phyloP scores from a whole-genome alignment of 208 protist genomes.

The Trypanosoma caninum region DNA sequence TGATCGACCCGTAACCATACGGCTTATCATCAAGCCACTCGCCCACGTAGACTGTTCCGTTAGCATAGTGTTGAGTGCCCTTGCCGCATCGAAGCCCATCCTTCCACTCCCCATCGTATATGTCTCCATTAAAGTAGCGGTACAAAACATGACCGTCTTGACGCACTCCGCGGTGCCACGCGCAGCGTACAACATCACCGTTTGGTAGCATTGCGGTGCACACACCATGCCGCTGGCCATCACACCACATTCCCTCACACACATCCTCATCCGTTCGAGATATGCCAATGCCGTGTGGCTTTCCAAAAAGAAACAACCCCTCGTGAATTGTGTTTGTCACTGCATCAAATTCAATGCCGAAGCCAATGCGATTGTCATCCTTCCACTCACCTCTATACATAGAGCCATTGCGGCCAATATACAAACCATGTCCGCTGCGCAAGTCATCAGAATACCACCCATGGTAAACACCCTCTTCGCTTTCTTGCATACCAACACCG shows the following conservation, averaged over 20 bases:
- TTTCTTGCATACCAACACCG: constrained; percentile 63
- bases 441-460: constrained; percentile 53
- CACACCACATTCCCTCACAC: constrained; percentile 82
- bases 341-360: constrained; percentile 57
- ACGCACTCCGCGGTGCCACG: constrained; percentile 70
- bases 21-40: constrained; percentile 64
- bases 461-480: constrained; percentile 68
- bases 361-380: constrained; percentile 53
- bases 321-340: constrained; percentile 52
- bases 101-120: constrained; percentile 82
- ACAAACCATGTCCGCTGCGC: constrained; percentile 63
- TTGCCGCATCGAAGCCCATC: constrained; percentile 52
- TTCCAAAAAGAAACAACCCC: constrained; percentile 74
- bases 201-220: constrained; percentile 69
- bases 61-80: constrained; percentile 58
- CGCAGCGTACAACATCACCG: constrained; percentile 66
- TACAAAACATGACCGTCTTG: constrained; percentile 68
- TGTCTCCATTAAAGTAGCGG: constrained; percentile 38
- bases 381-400: constrained; percentile 79
- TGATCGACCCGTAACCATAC: constrained; percentile 66
- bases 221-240: constrained; percentile 77
- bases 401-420: constrained; percentile 55
- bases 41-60: constrained; percentile 85
- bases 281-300: constrained; percentile 50
- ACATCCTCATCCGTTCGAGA: constrained; percentile 28